Evolutionary conservation across 768 basidiomycete genomes (phyloP), one percentile per base, ranked within the genome.

Genomic region (Tulasnella sp.): DNA sequence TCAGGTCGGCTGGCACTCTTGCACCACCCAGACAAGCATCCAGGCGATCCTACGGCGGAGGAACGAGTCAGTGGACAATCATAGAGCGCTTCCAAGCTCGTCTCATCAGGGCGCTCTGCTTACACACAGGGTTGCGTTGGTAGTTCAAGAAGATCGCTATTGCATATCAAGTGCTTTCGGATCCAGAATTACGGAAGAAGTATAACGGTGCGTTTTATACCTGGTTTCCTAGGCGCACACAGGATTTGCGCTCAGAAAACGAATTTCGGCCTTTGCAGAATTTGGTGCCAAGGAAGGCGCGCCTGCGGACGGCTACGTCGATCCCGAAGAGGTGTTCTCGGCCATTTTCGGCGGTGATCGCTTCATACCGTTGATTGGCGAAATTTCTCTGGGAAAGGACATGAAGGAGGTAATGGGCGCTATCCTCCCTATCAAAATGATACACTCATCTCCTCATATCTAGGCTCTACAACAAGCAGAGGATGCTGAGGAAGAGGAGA

Each of bases 11-110:
- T 90, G 52, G 91, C 91, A 1, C 92, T 94, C 71, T 91, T 91
- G 70, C 82, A 85, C 66, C 90, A 92, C 69, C 90, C 90, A 0
- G 90, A 92, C 78, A 92, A 92, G 76, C 92, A 93, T 68, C 88
- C 81, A 0, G 82, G 86, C 66, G 90, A 92, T 70, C 90, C 88
- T 0, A 70, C 76, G 24, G 89, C 92, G 0, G 89, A 87, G 66
- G 89, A 89, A 61, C 62, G 58, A 30, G 72, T 72, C 62, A 65
- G 66, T 60, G 24, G 38, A 24, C 79, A 81, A 15, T 38, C 7
- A 15, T 15, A 38, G 34, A 38, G n/a, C n/a, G n/a, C 51, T 53
- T 50, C 12, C 46, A 48, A 48, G 11, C 9, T 21, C 46, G 27
- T 22, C 42, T 12, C 42, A 43, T 43, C 42, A 12, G 19, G 15